Evolutionary conservation across 2,329 filamentous ascomycete genomes (phyloP).

Genomic region (Aspergillus alliaceus): DNA sequence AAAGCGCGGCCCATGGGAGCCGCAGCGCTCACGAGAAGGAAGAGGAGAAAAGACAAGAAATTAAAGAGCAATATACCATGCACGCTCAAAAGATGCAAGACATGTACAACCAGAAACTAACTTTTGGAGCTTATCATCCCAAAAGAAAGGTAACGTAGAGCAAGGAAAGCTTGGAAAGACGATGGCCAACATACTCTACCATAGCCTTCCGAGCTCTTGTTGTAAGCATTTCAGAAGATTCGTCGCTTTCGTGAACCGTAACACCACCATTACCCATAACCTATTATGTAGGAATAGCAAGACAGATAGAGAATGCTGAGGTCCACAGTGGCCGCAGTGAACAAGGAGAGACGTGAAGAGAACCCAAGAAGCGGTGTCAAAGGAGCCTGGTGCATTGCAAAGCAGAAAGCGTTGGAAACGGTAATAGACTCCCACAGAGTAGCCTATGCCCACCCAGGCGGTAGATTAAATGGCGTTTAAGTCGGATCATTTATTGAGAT

Average conservation of each 20-base stretch:
- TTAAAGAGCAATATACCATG: slow-evolving; percentile 28
- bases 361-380: slow-evolving; percentile 1
- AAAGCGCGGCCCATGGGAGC: neutral
- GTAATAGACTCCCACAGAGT: neutral
- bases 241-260: slow-evolving; percentile 40
- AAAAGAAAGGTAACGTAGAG: slow-evolving; percentile 13
- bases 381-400: slow-evolving; percentile 2
- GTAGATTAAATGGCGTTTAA: slow-evolving; percentile 1
- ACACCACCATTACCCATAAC: slow-evolving; percentile 30
- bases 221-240: slow-evolving; percentile 26
- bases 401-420: slow-evolving; percentile 1
- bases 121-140: slow-evolving; percentile 20
- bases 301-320: slow-evolving; percentile 8
- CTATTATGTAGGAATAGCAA: slow-evolving; percentile 15
- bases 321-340: neutral
- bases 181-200: neutral
- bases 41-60: slow-evolving; percentile 19
- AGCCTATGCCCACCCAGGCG: neutral
- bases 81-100: slow-evolving; percentile 40
- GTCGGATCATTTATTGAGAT: slow-evolving; percentile 11
- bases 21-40: slow-evolving; percentile 16
- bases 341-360: neutral
- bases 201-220: slow-evolving; percentile 11
- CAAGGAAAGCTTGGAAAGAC: neutral
- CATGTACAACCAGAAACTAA: slow-evolving; percentile 28